Base-by-base conservation (phyloP, 1,284 basidiomycete species). In the Puccinia horiana region DNA sequence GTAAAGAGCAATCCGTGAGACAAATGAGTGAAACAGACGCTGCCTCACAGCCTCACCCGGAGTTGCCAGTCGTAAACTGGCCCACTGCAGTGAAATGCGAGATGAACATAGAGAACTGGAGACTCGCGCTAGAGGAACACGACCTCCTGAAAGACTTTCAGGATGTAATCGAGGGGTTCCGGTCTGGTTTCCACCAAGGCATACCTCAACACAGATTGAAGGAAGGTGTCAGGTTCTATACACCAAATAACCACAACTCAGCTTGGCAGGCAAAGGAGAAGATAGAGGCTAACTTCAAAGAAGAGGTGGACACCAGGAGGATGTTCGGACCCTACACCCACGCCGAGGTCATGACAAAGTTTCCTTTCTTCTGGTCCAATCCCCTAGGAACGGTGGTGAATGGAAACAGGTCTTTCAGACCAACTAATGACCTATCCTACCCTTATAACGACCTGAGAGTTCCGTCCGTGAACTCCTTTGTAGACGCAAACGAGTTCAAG, bases 341-440 rank as follows among this genome's bases (percentile, higher is more conserved):
- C 2, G 35, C 37, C 3, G 5, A 67, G 23, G 63, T 67, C 26
- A 5, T 8, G 5, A 16, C 26, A 8, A 26, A 16, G 6, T 58
- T 58, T 29, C n/a, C 35, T 23, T 67, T 67, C 40, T 67, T 67
- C 40, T 18, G 63, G 20, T 40, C 63, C 6, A 67, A 67, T n/a
- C 32, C 63, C 14, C 63, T 67, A 40, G 63, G 63, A 42, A 35
- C 32, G 2, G 63, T 67, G 63, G 63, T 67, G 9, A 67, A 67
- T n/a, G 32, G 35, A 37, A 12, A 42, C 29, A 35, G 63, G 23
- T 40, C 63, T 4, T 9, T 67, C 1, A 16, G 40, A 67, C 16
- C 63, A 40, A n/a, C n/a, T n/a, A n/a, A n/a, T n/a, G n/a, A n/a
- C n/a, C n/a, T n/a, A n/a, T n/a, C n/a, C n/a, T n/a, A n/a, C n/a